phyloP scores from a whole-genome alignment of 2,329 filamentous ascomycete genomes.

The Pestalotiopsis sp. region DNA sequence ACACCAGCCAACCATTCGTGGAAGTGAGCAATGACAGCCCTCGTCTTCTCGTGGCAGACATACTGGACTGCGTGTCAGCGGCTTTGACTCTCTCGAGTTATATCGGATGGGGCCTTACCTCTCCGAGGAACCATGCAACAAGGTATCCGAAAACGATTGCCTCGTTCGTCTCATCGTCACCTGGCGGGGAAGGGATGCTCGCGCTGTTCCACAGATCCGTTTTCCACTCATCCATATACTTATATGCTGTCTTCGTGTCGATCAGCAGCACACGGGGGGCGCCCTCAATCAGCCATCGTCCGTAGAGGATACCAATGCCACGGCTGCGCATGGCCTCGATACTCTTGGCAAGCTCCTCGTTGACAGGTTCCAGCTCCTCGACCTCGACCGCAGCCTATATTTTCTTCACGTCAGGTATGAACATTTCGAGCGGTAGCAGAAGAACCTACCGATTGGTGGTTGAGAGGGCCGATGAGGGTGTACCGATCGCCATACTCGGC shows the following conservation, averaged over 20 bases:
- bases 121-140: constrained; percentile 96
- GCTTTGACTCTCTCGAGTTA: not conserved
- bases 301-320: constrained; percentile 88
- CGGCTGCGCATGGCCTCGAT: constrained; percentile 93
- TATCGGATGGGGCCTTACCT: constrained; percentile 62
- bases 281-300: constrained; percentile 96
- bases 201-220: constrained; percentile 90
- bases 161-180: constrained; percentile 95
- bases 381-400: constrained; percentile 92
- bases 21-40: constrained; percentile 95
- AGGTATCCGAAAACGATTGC: constrained; percentile 97
- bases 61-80: constrained; percentile 59
- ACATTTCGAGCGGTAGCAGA: not conserved
- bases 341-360: constrained; percentile 76
- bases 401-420: constrained; percentile 15
- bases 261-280: constrained; percentile 92
- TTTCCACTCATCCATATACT: constrained; percentile 95
- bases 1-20: constrained; percentile 98
- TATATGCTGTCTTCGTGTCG: constrained; percentile 91
- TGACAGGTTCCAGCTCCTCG: constrained; percentile 85
- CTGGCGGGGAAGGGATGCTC: constrained; percentile 89
- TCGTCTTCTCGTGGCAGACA: constrained; percentile 88
- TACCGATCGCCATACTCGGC: constrained; percentile 98
- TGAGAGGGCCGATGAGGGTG: constrained; percentile 91
- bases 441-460: constrained; percentile 77